Evolutionary conservation across 805 yeast genomes (phyloP), one percentile per base, ranked within the genome.

Genomic region (Candida krabiensis): DNA sequence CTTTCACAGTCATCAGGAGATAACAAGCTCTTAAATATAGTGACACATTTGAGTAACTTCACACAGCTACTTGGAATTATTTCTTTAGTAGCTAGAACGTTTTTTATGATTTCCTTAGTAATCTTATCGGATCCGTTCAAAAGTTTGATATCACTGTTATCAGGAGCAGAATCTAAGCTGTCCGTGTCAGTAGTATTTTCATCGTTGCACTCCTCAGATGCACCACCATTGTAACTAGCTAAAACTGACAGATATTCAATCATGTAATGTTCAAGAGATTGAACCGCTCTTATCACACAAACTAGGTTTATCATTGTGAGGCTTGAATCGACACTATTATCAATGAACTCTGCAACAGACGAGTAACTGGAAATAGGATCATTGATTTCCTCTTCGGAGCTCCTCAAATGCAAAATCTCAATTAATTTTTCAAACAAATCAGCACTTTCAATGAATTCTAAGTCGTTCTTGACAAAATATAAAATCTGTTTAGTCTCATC

Each of bases 11-110:
- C 49, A 9, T 28, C 38, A n/a, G 63, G 58, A 25, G 52, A 38
- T 15, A 60, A 31, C 17, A 61, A 30, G 37, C 52, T 41, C 35
- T 52, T 53, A 41, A 62, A 56, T 11, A 60, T 48, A n/a, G 50
- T 50, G 28, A 43, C 50, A 35, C 52, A 49, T 39, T 58, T 61
- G 13, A 43, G 41, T 27, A 62, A 43, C 28, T 53, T 55, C 14
- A 50, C 50, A 43, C 60, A 54, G 9, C 37, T 36, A 2, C 40
- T 31, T 22, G 65, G 66, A 24, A 61, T 50, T 26, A 49, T 42
- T 4, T 41, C 30, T 19, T 48, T 44, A 14, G 43, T 42, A 1
- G 46, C 38, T 9, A 45, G 33, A n/a, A 53, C 36, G 9, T 43
- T 37, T 4, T 36, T 27, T 13, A 42, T 19, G 4, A 47, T 23